These are phyloP conservation scores for Saprolegnia diclina DNA, from an alignment of 352 stramenopile genomes.

Conservation along the genomic window DNA sequence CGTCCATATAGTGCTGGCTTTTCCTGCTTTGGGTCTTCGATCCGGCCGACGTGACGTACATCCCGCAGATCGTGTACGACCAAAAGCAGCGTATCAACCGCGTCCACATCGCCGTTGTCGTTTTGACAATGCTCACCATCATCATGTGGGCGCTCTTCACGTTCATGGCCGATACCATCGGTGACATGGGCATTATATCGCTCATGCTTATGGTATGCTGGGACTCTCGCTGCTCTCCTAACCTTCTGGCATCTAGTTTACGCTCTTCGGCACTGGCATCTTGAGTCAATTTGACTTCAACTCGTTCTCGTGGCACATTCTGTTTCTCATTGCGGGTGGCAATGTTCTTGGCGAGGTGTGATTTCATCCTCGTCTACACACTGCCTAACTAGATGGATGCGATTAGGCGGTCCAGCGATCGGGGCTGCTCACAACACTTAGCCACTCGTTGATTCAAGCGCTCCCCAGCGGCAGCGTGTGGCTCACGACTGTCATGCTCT, in stretches of 20 bases:
- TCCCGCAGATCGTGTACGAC: constrained; percentile 90
- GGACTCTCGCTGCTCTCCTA: neutral
- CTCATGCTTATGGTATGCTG: constrained; percentile 83
- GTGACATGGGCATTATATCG: constrained; percentile 88
- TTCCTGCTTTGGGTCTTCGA: constrained; percentile 84
- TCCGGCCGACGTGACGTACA: constrained; percentile 82
- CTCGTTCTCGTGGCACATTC: constrained; percentile 91
- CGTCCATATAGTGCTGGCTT: constrained; percentile 65
- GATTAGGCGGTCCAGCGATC: constrained; percentile 72
- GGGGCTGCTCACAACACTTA: constrained; percentile 74
- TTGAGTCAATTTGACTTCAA: constrained; percentile 92
- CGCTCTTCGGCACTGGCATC: constrained; percentile 85
- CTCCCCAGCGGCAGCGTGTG: constrained; percentile 77
- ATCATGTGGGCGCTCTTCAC: constrained; percentile 86
- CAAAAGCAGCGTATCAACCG: constrained; percentile 87
- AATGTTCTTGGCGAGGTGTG: constrained; percentile 88
- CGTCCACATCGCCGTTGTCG: constrained; percentile 83
- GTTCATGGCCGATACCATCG: constrained; percentile 80
- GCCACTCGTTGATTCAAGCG: constrained; percentile 72
- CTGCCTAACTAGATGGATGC: neutral
- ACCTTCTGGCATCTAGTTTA: constrained; percentile 38
- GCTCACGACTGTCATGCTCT: constrained; percentile 83
- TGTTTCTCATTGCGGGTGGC: constrained; percentile 88
- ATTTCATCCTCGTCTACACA: neutral
- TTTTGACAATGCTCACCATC: constrained; percentile 87